Percentiles rank a stretch among this genome's conserved stretches.
Conservation (phyloP, 2,329 filamentous ascomycete genomes). For the Fusarium oligoseptatum region DNA sequence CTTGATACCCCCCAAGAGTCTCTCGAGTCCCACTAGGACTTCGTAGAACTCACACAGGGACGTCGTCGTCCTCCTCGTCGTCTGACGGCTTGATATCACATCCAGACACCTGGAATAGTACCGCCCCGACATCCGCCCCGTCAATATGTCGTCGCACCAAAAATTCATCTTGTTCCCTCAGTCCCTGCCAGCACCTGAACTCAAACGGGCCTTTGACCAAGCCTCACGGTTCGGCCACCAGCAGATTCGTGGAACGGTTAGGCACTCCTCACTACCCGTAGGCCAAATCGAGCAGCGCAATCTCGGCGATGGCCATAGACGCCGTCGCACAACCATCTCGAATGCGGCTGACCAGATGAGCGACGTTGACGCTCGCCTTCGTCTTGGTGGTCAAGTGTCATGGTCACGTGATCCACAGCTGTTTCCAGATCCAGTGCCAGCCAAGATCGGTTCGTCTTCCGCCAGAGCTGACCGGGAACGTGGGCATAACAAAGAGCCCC, state of each 20-base stretch:
- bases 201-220: constrained; percentile 3
- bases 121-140: not conserved
- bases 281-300: not conserved
- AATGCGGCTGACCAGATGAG: constrained; percentile 6
- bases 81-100: constrained; percentile 5
- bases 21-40: constrained; percentile 24
- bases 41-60: not conserved
- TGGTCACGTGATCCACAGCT: constrained; percentile 16
- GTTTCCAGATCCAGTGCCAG: not conserved
- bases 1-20: constrained; percentile 13
- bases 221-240: not conserved
- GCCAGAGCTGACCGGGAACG: not conserved
- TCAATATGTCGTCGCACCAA: constrained; percentile 24
- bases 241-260: not conserved
- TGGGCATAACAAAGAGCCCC: constrained; percentile 1
- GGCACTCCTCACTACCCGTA: not conserved
- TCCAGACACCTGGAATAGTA: not conserved
- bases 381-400: not conserved
- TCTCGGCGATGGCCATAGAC: not conserved
- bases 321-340: not conserved
- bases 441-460: not conserved
- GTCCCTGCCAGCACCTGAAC: not conserved
- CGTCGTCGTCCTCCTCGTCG: constrained; percentile 16
- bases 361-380: constrained; percentile 2
- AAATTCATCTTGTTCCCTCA: constrained; percentile 3